Percentiles rank a stretch among this genome's conserved stretches.
phyloP scores from a whole-genome alignment of 352 stramenopile species.

The Pythium graminicola region DNA sequence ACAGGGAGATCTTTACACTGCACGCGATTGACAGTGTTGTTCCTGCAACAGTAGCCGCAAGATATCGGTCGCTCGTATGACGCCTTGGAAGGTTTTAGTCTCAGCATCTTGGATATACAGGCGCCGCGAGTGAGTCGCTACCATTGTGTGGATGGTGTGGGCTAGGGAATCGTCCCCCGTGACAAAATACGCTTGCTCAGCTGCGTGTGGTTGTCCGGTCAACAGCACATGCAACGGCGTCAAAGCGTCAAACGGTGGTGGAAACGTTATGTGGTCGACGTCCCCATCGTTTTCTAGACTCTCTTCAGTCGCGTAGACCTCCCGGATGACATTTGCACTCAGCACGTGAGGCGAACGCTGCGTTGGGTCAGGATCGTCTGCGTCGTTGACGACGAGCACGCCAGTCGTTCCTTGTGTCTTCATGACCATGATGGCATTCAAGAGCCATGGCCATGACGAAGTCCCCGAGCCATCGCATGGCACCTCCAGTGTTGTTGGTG shows the following conservation, averaged over 20 bases:
- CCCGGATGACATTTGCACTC: constrained; percentile 5
- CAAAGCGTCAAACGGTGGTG: not conserved
- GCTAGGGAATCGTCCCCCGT: constrained; percentile 36
- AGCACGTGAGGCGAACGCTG: not conserved
- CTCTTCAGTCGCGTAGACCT: constrained; percentile 2
- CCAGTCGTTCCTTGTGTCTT: constrained; percentile 23
- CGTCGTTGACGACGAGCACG: constrained; percentile 14
- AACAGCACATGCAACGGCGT: constrained; percentile 28
- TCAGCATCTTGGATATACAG: constrained; percentile 20
- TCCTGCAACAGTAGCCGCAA: constrained; percentile 44
- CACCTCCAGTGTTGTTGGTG: constrained; percentile 15
- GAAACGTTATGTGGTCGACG: not conserved
- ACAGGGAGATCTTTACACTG: not conserved
- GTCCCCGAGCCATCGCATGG: not conserved
- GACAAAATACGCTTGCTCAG: constrained; percentile 14
- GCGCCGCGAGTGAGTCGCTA: constrained; percentile 26
- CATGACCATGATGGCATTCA: constrained; percentile 36
- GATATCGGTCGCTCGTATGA: constrained; percentile 45
- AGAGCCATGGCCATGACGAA: constrained; percentile 1
- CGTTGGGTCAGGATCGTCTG: not conserved
- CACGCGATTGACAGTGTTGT: constrained; percentile 31
- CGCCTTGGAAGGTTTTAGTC: constrained; percentile 20
- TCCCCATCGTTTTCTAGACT: not conserved
- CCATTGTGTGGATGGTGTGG: constrained; percentile 39
- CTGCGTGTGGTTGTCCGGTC: not conserved